These are phyloP conservation scores for Aureobasidium lini DNA, from an alignment of 2,329 filamentous ascomycete species.

Conservation along the genomic window DNA sequence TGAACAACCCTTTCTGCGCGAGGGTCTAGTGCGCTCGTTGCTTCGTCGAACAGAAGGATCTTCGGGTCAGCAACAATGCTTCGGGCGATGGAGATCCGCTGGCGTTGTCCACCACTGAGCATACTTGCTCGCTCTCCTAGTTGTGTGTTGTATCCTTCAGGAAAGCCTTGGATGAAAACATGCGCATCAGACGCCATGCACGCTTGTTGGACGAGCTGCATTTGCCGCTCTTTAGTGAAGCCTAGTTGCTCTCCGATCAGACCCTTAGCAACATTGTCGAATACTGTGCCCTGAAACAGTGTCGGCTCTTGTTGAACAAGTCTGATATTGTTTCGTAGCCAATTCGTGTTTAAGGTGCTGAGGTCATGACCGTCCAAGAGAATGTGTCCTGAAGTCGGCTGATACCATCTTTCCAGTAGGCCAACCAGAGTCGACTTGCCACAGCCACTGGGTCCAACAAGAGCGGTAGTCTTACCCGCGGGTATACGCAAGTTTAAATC, in stretches of 20 bases:
- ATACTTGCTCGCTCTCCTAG: conserved; percentile 28
- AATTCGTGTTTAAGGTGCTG: conserved; percentile 24
- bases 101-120: conserved; percentile 29
- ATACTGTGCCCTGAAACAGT: conserved; percentile 29
- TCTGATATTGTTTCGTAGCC: conserved; percentile 27
- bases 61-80: conserved; percentile 30
- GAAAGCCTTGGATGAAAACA: conserved; percentile 30
- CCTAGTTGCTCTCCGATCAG: conserved; percentile 23
- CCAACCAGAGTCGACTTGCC: conserved; percentile 33
- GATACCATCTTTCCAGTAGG: conserved; percentile 30
- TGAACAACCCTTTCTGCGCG: conserved; percentile 29
- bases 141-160: conserved; percentile 28
- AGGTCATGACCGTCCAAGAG: conserved; percentile 27
- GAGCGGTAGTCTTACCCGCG: conserved; percentile 39
- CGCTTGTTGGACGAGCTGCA: conserved; percentile 27
- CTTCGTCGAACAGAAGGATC: conserved; percentile 31
- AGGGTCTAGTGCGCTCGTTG: conserved; percentile 31
- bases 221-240: conserved; percentile 23
- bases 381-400: conserved; percentile 23
- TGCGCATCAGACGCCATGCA: conserved; percentile 29
- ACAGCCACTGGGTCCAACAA: conserved; percentile 32
- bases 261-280: conserved; percentile 31
- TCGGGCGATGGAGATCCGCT: conserved; percentile 31
- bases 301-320: conserved; percentile 32
- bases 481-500: conserved; percentile 30